phyloP scores from a whole-genome alignment of 2,329 filamentous ascomycete genomes.

The Huntiella decipiens region DNA sequence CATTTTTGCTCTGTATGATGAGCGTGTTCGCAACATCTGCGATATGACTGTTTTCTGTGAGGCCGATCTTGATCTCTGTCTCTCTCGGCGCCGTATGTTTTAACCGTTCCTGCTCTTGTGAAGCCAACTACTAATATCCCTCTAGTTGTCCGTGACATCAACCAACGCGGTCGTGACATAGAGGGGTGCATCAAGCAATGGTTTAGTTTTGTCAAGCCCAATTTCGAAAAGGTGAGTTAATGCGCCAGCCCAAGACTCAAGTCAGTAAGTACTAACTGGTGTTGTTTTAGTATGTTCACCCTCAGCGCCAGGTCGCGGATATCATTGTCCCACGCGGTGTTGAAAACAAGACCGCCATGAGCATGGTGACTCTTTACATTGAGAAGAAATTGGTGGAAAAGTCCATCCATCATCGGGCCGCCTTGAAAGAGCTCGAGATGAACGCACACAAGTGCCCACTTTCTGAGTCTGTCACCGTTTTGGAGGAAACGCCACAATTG shows the following conservation, averaged over 20 bases:
- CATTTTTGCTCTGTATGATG: slow-evolving; percentile 86
- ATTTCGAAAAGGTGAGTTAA: slow-evolving; percentile 55
- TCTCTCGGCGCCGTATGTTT: slow-evolving; percentile 62
- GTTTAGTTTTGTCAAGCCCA: slow-evolving; percentile 92
- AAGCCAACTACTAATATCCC: background rate
- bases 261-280: slow-evolving; percentile 8
- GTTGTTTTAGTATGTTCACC: slow-evolving; percentile 54
- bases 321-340: slow-evolving; percentile 90
- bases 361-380: slow-evolving; percentile 88
- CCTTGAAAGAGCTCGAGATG: slow-evolving; percentile 56
- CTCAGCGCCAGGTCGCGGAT: slow-evolving; percentile 62
- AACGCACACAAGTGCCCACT: slow-evolving; percentile 53
- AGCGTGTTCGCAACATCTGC: slow-evolving; percentile 63
- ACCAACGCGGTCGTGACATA: slow-evolving; percentile 74
- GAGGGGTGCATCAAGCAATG: slow-evolving; percentile 96
- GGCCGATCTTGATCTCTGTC: slow-evolving; percentile 82
- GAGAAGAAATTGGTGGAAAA: slow-evolving; percentile 74
- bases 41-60: slow-evolving; percentile 97
- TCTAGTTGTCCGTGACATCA: slow-evolving; percentile 67
- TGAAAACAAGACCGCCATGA: slow-evolving; percentile 82
- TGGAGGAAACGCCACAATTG: slow-evolving; percentile 64
- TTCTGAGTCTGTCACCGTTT: slow-evolving; percentile 52
- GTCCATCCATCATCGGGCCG: slow-evolving; percentile 62
- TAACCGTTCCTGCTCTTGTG: background rate
- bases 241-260: background rate